A percentile compares a stretch with the other conserved stretches of the same genome.
phyloP scores from a whole-genome alignment of 2,329 filamentous ascomycete species.

The Phialophora expanda region DNA sequence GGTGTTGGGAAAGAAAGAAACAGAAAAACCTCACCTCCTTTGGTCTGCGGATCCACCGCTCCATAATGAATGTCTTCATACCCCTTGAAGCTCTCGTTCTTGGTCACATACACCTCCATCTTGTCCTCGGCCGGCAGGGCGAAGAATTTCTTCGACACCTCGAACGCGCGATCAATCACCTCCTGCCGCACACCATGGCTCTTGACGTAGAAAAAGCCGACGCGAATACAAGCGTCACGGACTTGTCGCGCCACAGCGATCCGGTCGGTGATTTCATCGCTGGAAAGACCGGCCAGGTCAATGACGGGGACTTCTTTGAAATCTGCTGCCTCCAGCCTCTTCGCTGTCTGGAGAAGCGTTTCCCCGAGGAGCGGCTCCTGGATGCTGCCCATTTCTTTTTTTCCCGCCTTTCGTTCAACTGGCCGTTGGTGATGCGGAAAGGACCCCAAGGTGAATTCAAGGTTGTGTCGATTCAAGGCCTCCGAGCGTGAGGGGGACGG shows the following conservation, averaged over 20 bases:
- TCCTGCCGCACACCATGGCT: conserved; percentile 52
- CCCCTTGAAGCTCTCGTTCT: conserved; percentile 45
- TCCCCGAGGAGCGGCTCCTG: conserved; percentile 12
- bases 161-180: conserved; percentile 52
- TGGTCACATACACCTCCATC: conserved; percentile 54
- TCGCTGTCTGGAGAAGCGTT: conserved; percentile 17
- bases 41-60: conserved; percentile 22
- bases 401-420: too few relatives aligned
- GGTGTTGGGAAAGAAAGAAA: too few relatives aligned
- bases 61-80: conserved; percentile 25
- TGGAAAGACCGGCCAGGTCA: conserved; percentile 6
- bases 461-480: too few relatives aligned
- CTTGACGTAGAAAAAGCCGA: conserved; percentile 49
- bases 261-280: not conserved
- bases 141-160: conserved; percentile 52
- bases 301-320: conserved; percentile 13
- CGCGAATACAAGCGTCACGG: conserved; percentile 11
- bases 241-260: conserved; percentile 10
- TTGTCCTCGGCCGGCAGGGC: conserved; percentile 53
- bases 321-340: conserved; percentile 11
- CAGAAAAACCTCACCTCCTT: conserved; percentile 21
- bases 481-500: too few relatives aligned
- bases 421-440: too few relatives aligned
- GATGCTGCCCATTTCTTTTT: conserved; percentile 10
- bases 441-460: too few relatives aligned